Base-by-base conservation (phyloP, 352 stramenopile species). In the Hyaloperonospora arabidopsidis region DNA sequence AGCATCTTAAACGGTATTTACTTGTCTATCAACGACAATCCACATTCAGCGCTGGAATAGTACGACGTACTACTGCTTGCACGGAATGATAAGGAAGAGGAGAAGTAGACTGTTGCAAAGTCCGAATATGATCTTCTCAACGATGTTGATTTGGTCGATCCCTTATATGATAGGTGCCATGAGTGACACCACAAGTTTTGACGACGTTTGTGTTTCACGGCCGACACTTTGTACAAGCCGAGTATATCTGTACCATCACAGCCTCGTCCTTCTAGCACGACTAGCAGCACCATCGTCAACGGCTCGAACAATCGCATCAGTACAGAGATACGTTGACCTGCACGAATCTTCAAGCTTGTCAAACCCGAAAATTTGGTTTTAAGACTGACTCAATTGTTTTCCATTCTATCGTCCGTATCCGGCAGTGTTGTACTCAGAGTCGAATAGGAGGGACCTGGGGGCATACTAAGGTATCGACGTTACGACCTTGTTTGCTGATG, bases 1-100 rank as follows among this genome's bases (percentile, higher is more conserved):
- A 88, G 63, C 65, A 82, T 19, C 52, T 91, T 35, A 76, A 67
- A 45, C 77, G 83, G 25, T 86, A n/a, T n/a, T n/a, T n/a, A 87
- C 50, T 59, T 91, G 21, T 66, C 67, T n/a, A 61, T 89, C 44
- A 91, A 91, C 54, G 78, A 91, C 56, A 70, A 68, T 18, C 59
- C 89, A 12, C 74, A 86, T 49, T 51, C 62, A 12, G 72, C 76
- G 40, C 61, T 87, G 18, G 70, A 73, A 23, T 74, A 70, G 19
- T 88, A 85, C 53, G 70, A 84, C n/a, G 48, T 63, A n/a, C n/a
- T n/a, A 13, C 41, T 86, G 29, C 17, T 67, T 38, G 40, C 22
- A 43, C 67, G 17, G 63, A 76, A 65, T 19, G 64, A 76, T 54
- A 52, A 59, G 1, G 22, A 1, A 13, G 52, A 59, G 29, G 43